Evolutionary conservation across 2,329 filamentous ascomycete species (phyloP).

Genomic region (Proliferodiscus dingleyae): DNA sequence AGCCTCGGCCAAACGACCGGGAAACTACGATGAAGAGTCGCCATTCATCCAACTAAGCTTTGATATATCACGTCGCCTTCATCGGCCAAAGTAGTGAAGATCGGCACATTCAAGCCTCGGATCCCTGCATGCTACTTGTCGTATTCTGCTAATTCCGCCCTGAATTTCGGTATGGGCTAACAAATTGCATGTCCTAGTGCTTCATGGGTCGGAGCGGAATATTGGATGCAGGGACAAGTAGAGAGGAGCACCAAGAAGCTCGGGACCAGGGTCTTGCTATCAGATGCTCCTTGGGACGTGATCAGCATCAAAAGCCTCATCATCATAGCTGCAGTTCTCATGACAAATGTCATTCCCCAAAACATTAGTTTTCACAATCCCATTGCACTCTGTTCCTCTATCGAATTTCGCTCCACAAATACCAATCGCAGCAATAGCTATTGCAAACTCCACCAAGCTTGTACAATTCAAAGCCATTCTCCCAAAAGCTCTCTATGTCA

Average conservation of each 20-base stretch:
- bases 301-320: background rate
- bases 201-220: background rate
- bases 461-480: no score
- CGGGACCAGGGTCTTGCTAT: background rate
- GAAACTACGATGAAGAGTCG: background rate
- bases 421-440: background rate
- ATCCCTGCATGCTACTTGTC: background rate
- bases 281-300: background rate
- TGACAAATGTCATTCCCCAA: background rate
- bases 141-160: background rate
- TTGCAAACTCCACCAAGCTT: background rate
- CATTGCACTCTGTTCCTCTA: no score
- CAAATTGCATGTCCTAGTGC: no score
- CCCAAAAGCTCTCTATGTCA: no score
- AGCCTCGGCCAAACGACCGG: background rate
- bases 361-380: no score
- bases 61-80: background rate
- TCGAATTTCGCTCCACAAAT: no score
- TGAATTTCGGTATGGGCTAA: background rate
- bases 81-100: background rate
- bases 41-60: background rate
- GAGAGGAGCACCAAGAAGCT: background rate
- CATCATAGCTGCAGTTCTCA: background rate
- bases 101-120: background rate
- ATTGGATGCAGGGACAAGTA: background rate